Evolutionary conservation across 345 rosid species (phyloP).

Genomic region (Corchorus olitorius): DNA sequence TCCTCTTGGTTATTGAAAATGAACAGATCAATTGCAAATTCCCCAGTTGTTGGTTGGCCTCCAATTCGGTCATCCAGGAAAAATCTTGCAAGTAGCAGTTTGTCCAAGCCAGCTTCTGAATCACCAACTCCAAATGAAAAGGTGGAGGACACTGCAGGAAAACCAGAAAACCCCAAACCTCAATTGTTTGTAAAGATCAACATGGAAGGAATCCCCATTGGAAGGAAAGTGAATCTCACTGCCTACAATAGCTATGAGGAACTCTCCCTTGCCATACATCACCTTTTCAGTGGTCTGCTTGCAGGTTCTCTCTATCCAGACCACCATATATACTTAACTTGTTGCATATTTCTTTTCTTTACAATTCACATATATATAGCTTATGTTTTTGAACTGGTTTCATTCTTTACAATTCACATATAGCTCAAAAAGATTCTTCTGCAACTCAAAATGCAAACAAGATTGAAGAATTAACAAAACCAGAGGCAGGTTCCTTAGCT

Average conservation of each 20-base stretch:
- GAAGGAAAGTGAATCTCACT: slow-evolving; percentile 92
- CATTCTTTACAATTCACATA: not conserved
- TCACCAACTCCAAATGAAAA: slow-evolving; percentile 44
- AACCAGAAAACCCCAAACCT: slow-evolving; percentile 36
- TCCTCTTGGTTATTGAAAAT: not conserved
- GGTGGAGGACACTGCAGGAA: slow-evolving; percentile 37
- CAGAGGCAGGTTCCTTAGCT: slow-evolving; percentile 59
- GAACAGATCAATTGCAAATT: slow-evolving; percentile 64
- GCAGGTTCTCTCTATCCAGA: slow-evolving; percentile 55
- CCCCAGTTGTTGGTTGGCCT: slow-evolving; percentile 99
- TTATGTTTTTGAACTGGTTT: not conserved
- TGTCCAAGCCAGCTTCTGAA: slow-evolving; percentile 53
- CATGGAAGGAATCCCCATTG: slow-evolving; percentile 97
- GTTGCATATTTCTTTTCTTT: not conserved
- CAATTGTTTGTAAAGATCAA: slow-evolving; percentile 81
- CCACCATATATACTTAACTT: not conserved
- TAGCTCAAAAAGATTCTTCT: slow-evolving; percentile 78
- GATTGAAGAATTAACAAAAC: slow-evolving; percentile 52
- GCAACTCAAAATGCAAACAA: slow-evolving; percentile 45
- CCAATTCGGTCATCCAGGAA: slow-evolving; percentile 92
- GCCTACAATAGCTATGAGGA: slow-evolving; percentile 78
- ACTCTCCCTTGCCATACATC: slow-evolving; percentile 80
- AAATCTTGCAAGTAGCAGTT: slow-evolving; percentile 68
- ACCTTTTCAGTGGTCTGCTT: slow-evolving; percentile 88
- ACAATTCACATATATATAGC: slow-evolving; percentile 18